Evolutionary conservation across 257 asterid genomes (phyloP).

Genomic region (Linaria vulgaris): DNA sequence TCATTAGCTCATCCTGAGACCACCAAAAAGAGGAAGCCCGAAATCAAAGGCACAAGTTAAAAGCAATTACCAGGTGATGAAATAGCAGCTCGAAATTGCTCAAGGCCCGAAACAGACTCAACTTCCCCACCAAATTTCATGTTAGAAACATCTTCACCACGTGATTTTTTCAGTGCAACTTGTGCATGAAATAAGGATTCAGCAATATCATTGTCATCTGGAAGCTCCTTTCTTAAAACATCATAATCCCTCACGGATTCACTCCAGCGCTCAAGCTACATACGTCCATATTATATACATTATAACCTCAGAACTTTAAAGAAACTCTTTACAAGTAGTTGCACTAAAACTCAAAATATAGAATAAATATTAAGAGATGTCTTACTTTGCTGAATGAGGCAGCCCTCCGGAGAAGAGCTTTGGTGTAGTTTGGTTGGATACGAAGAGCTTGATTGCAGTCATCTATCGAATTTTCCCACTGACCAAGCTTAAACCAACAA

Average conservation of each 20-base stretch:
- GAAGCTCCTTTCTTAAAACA: constrained; percentile 62
- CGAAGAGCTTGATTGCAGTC: constrained; percentile 86
- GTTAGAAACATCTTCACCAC: constrained; percentile 73
- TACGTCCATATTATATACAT: constrained; percentile 9
- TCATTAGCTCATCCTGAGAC: constrained; percentile 20
- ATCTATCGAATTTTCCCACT: constrained; percentile 72
- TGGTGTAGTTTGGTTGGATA: constrained; percentile 68
- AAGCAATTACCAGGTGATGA: constrained; percentile 59
- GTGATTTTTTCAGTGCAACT: constrained; percentile 67
- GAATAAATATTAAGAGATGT: constrained; percentile 1
- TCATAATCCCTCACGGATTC: constrained; percentile 92
- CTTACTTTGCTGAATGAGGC: constrained; percentile 79
- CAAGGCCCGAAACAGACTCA: constrained; percentile 60
- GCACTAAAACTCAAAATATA: neutral
- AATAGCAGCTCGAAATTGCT: constrained; percentile 79
- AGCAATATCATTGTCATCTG: constrained; percentile 70
- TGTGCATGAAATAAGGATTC: constrained; percentile 77
- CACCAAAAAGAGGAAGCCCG: neutral
- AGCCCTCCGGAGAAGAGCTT: constrained; percentile 90
- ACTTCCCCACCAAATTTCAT: constrained; percentile 85
- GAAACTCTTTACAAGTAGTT: neutral
- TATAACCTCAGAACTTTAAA: constrained; percentile 2
- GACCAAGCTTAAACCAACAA: constrained; percentile 86
- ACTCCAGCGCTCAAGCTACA: constrained; percentile 83
- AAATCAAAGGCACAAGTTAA: neutral